A percentile compares a stretch with the other conserved stretches of the same genome.
phyloP scores from a whole-genome alignment of 495 filamentous ascomycete species.

The Peziza echinospora region DNA sequence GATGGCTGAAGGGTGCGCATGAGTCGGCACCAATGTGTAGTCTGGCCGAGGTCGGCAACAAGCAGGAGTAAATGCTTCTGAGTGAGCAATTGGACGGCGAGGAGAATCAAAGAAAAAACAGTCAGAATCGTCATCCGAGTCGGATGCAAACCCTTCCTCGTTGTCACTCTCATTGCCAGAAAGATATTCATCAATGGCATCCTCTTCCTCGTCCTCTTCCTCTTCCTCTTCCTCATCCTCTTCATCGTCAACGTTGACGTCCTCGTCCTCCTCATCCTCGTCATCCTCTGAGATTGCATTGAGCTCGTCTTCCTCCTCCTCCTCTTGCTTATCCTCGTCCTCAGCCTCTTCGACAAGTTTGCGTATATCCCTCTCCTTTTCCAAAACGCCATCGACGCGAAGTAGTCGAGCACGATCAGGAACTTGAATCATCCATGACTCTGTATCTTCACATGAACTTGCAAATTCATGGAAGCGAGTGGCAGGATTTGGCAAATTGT shows the following conservation, averaged over 20 bases:
- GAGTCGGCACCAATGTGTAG: no score
- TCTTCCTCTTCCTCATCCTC: slow-evolving; percentile 24
- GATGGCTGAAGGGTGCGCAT: background rate
- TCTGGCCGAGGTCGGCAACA: slow-evolving; percentile 27
- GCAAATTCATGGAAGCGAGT: slow-evolving; percentile 88
- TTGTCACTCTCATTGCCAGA: slow-evolving; percentile 89
- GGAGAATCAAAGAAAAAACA: slow-evolving; percentile 8
- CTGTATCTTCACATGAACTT: slow-evolving; percentile 24
- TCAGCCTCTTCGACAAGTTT: slow-evolving; percentile 77
- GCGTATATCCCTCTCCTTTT: slow-evolving; percentile 74
- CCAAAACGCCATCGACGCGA: slow-evolving; percentile 56
- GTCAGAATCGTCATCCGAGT: slow-evolving; percentile 67
- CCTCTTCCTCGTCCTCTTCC: slow-evolving; percentile 29
- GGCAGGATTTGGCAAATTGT: slow-evolving; percentile 15
- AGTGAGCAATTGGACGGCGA: no score
- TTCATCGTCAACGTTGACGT: slow-evolving; percentile 22
- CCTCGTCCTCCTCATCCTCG: slow-evolving; percentile 23
- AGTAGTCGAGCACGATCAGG: slow-evolving; percentile 16
- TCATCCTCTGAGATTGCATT: slow-evolving; percentile 34
- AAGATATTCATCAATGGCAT: slow-evolving; percentile 25
- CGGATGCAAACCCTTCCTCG: slow-evolving; percentile 68
- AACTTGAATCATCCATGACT: slow-evolving; percentile 18
- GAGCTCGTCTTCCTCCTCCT: slow-evolving; percentile 40
- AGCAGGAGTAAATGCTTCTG: slow-evolving; percentile 6
- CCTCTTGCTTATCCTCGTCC: slow-evolving; percentile 56